A percentile compares a stretch with the other conserved stretches of the same genome.
These are phyloP conservation scores for Lactifluus hygrophoroides DNA, from an alignment of 768 basidiomycete genomes.

Conservation along the genomic window DNA sequence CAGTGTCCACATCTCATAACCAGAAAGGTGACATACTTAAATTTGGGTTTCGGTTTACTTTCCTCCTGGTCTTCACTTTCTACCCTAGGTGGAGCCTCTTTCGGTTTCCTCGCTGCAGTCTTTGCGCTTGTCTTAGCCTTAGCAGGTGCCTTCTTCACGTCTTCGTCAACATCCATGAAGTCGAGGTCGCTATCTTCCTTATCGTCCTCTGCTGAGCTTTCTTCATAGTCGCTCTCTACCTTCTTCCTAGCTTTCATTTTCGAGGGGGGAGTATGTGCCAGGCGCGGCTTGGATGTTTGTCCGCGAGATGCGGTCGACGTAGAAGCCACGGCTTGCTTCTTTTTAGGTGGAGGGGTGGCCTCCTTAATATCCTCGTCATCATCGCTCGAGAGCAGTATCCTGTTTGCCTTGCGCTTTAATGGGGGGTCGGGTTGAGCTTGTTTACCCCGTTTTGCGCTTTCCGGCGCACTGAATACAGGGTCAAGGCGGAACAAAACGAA, in stretches of 20 bases:
- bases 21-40: slow-evolving; percentile 26
- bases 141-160: slow-evolving; percentile 15
- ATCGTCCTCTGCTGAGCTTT: slow-evolving; percentile 25
- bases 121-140: slow-evolving; percentile 18
- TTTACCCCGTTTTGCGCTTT: background rate
- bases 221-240: slow-evolving; percentile 30
- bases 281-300: slow-evolving; percentile 8
- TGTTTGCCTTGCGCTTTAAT: slow-evolving; percentile 20
- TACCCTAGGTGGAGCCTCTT: slow-evolving; percentile 12
- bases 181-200: slow-evolving; percentile 20
- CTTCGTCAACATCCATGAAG: slow-evolving; percentile 20
- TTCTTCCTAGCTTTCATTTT: slow-evolving; percentile 26
- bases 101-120: slow-evolving; percentile 16
- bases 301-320: background rate
- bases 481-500: background rate
- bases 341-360: slow-evolving; percentile 10
- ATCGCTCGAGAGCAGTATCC: slow-evolving; percentile 9
- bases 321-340: slow-evolving; percentile 5
- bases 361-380: slow-evolving; percentile 21
- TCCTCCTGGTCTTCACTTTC: slow-evolving; percentile 15
- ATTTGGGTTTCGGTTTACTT: slow-evolving; percentile 30
- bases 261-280: slow-evolving; percentile 6
- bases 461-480: background rate
- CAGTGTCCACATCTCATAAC: background rate
- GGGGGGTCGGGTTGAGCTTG: background rate